phyloP scores from a whole-genome alignment of 176 grass and related monocot species.

The Oryza officinalis region DNA sequence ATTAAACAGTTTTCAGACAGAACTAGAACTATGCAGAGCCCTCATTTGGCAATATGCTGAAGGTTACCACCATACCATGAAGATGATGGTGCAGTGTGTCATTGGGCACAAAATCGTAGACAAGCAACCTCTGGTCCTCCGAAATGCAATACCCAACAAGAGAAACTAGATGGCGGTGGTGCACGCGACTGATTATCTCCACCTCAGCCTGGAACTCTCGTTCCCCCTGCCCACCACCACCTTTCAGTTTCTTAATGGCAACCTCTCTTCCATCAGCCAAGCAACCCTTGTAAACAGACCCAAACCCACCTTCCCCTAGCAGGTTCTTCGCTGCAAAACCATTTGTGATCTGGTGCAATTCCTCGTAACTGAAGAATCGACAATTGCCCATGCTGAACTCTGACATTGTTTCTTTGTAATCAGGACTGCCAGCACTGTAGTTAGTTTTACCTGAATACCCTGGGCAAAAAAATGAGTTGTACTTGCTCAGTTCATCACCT shows the following conservation, averaged over 20 bases:
- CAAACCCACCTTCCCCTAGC: conserved; percentile 95
- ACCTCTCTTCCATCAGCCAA: conserved; percentile 85
- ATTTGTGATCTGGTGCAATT: conserved; percentile 74
- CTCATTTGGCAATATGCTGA: not conserved
- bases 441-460: conserved; percentile 51
- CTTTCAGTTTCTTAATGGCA: conserved; percentile 82
- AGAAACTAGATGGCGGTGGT: conserved; percentile 95
- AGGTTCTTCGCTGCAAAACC: conserved; percentile 80
- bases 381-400: conserved; percentile 69
- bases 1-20: not conserved
- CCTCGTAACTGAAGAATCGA: conserved; percentile 65
- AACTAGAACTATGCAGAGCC: not conserved
- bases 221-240: conserved; percentile 78
- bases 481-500: not conserved
- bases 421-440: conserved; percentile 51
- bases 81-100: conserved; percentile 89
- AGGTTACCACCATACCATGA: conserved; percentile 59
- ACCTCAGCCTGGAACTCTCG: conserved; percentile 95
- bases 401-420: conserved; percentile 53
- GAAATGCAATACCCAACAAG: conserved; percentile 95
- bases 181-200: conserved; percentile 94
- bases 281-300: conserved; percentile 85
- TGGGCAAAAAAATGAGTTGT: conserved; percentile 31
- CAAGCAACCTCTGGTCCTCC: conserved; percentile 76
- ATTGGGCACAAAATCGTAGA: conserved; percentile 91